These are phyloP conservation scores for Ophiocordyceps camponoti-leonardi DNA, from an alignment of 2,329 filamentous ascomycete species.

Conservation along the genomic window DNA sequence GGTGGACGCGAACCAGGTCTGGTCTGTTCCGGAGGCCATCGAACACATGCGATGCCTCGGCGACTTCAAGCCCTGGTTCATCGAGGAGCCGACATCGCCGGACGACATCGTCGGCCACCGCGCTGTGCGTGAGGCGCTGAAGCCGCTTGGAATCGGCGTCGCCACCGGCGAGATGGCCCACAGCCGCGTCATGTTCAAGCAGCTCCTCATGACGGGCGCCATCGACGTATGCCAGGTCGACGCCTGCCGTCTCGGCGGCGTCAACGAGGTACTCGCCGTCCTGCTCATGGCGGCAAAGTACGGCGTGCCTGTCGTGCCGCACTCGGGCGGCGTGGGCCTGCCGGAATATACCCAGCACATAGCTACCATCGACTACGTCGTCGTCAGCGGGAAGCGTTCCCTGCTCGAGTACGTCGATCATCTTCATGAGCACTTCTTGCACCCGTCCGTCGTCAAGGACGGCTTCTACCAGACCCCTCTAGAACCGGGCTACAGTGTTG, in stretches of 20 bases:
- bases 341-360: conserved; percentile 91
- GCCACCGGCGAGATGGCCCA: conserved; percentile 93
- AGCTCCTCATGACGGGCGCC: conserved; percentile 61
- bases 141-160: conserved; percentile 60
- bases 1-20: conserved; percentile 88
- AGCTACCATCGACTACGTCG: conserved; percentile 83
- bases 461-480: conserved; percentile 78
- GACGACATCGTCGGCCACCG: conserved; percentile 84
- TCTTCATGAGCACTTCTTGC: conserved; percentile 80
- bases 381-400: conserved; percentile 63
- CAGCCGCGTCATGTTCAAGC: conserved; percentile 89
- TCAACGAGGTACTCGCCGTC: conserved; percentile 86
- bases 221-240: conserved; percentile 85
- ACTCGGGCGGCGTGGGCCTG: conserved; percentile 76
- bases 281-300: conserved; percentile 70
- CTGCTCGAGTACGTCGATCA: conserved; percentile 88
- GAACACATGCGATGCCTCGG: conserved; percentile 68
- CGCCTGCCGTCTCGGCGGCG: conserved; percentile 74
- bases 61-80: conserved; percentile 83
- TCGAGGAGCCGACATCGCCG: conserved; percentile 82
- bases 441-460: conserved; percentile 64
- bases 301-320: conserved; percentile 68
- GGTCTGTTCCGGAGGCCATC: conserved; percentile 81
- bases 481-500: conserved; percentile 74
- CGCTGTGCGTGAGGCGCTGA: conserved; percentile 64